Conservation (phyloP, 352 stramenopile species). For the Hyaloperonospora brassicae region DNA sequence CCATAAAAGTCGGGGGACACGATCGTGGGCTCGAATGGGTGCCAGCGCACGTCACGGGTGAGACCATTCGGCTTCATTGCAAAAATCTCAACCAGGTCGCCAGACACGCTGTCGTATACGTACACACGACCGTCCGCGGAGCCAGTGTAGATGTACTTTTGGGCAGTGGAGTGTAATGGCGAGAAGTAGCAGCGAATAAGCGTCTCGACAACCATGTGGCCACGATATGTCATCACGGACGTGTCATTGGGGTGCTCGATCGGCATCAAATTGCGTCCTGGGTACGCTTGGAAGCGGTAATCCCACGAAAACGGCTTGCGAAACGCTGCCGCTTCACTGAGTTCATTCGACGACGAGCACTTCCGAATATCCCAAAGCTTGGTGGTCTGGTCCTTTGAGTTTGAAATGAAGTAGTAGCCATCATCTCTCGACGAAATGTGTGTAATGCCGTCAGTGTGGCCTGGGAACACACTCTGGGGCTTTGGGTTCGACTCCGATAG, state of each 20-base stretch:
- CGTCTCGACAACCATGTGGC: constrained; percentile 74
- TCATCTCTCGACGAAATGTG: constrained; percentile 78
- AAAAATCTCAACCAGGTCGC: constrained; percentile 69
- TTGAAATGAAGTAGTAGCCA: constrained; percentile 85
- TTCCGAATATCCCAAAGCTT: constrained; percentile 84
- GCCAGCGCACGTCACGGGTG: constrained; percentile 78
- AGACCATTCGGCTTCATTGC: constrained; percentile 70
- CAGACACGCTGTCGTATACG: constrained; percentile 71
- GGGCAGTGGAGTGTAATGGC: constrained; percentile 74
- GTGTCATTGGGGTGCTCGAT: constrained; percentile 62
- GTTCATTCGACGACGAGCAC: constrained; percentile 44
- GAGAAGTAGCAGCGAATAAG: constrained; percentile 83
- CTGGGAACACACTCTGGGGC: constrained; percentile 71
- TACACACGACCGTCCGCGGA: constrained; percentile 79
- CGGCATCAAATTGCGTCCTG: constrained; percentile 41
- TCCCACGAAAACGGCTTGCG: constrained; percentile 63
- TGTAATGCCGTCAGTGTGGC: constrained; percentile 74
- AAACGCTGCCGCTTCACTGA: constrained; percentile 37
- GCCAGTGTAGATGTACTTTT: constrained; percentile 83
- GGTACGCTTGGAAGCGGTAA: constrained; percentile 77
- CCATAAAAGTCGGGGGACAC: constrained; percentile 82
- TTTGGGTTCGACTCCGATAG: constrained; percentile 63
- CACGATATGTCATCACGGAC: constrained; percentile 82
- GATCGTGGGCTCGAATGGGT: constrained; percentile 73
- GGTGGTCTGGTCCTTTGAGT: constrained; percentile 75